Evolutionary conservation across 371 early-diverging fungal species (phyloP), one percentile per base, ranked within the genome.

Genomic region (Mucor ambiguus): DNA sequence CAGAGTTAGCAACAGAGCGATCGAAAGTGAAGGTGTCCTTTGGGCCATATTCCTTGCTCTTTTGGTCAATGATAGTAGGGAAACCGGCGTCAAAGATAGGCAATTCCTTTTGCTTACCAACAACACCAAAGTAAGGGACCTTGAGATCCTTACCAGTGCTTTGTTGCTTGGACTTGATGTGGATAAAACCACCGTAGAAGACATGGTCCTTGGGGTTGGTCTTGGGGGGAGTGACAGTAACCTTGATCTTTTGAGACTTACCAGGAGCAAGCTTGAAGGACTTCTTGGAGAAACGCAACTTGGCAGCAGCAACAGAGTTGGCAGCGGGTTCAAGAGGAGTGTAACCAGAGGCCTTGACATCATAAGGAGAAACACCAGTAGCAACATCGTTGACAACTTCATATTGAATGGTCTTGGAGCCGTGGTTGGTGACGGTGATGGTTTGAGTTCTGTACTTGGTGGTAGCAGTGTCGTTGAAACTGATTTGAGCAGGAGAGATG

Each of bases 391-490:
- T 70, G 10, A 72, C 64, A 58, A 82, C 58, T 58, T 78, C 64
- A 70, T 87, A 92, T 52, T 82, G 80, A 64, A 77, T 75, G 2
- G 75, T 68, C 35, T 74, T 63, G 62, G 74, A 73, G 67, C 87
- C 88, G 4, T 67, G 73, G 80, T 93, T 91, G 52, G 71, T 82
- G 57, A 92, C 66, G 3, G 63, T 85, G 49, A 92, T 56, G n/a
- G 71, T 70, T 67, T 83, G 79, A 2, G 68, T 66, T 41, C 61
- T 66, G 64, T 67, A 67, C 33, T 71, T 73, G 64, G 73, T 66
- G 46, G 78, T 68, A 35, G 75, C 71, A 44, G 88, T 85, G 69
- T 89, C 89, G 67, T 93, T 90, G 64, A 94, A 80, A 54, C 88
- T 84, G 63, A 90, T 74, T 60, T 73, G 76, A n/a, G 87, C 80